Percentiles rank a stretch among this genome's conserved stretches.
Conservation (phyloP, 176 grass and related monocot species). For the Rhynchospora tenuis region DNA sequence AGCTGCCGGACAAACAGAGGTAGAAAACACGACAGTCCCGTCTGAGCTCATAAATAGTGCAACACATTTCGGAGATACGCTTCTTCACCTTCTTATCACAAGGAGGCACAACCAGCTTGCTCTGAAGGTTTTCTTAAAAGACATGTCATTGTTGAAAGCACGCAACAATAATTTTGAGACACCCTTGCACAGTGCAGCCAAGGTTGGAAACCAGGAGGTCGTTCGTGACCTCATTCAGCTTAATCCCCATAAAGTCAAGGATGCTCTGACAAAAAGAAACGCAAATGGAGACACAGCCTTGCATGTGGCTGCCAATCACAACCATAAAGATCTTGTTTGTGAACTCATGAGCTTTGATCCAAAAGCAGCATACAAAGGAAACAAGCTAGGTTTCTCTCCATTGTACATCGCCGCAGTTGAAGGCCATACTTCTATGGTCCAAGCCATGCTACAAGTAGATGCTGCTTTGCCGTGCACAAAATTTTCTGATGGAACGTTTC, state of each 20-base stretch:
- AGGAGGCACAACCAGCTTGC: neutral
- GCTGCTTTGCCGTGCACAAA: neutral
- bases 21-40: too few species aligned
- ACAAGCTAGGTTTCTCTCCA: neutral
- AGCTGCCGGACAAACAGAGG: too few species aligned
- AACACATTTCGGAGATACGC: neutral
- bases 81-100: neutral
- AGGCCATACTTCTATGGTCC: neutral
- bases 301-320: neutral
- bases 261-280: neutral
- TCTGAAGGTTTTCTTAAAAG: neutral
- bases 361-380: neutral
- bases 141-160: neutral
- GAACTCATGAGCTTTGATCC: neutral
- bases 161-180: neutral
- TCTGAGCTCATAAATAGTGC: neutral
- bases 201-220: neutral
- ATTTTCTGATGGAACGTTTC: neutral
- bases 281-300: conserved; percentile 6
- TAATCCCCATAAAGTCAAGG: neutral
- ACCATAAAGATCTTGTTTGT: accelerated
- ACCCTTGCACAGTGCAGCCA: conserved; percentile 18
- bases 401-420: neutral
- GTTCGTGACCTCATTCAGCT: neutral
- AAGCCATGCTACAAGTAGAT: neutral